A percentile compares a stretch with the other conserved stretches of the same genome.
phyloP scores from a whole-genome alignment of 2,329 filamentous ascomycete species.

The Aspergillus persii region DNA sequence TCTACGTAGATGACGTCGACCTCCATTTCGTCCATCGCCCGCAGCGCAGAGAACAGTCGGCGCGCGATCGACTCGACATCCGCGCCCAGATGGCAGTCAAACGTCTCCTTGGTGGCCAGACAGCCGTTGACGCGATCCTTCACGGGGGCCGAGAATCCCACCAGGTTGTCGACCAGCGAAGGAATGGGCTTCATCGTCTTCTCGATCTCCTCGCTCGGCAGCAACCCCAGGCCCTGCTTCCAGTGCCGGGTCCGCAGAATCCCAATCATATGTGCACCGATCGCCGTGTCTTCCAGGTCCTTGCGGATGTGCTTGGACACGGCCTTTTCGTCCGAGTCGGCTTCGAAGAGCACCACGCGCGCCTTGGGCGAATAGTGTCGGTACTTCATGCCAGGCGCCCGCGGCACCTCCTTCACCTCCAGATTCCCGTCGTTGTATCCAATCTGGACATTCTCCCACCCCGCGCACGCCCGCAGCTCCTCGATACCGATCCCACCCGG shows the following conservation, averaged over 20 bases:
- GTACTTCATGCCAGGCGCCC: conserved; percentile 98
- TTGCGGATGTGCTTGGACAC: conserved; percentile 32
- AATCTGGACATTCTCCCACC: conserved; percentile 76
- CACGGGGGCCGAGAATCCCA: conserved; percentile 28
- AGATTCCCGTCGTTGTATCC: conserved; percentile 77
- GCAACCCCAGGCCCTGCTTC: conserved; percentile 30
- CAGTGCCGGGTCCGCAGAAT: conserved; percentile 42
- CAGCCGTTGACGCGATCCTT: conserved; percentile 19
- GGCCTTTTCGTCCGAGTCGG: conserved; percentile 35
- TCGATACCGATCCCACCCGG: conserved; percentile 87
- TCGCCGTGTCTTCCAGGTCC: conserved; percentile 32
- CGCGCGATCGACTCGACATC: conserved; percentile 74
- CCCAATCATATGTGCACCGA: conserved; percentile 33
- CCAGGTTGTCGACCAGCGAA: conserved; percentile 25
- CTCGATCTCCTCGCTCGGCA: conserved; percentile 21
- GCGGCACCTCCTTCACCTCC: conserved; percentile 63
- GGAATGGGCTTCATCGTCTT: conserved; percentile 22
- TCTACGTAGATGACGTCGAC: conserved; percentile 89
- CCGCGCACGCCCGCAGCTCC: conserved; percentile 67
- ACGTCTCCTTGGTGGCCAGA: conserved; percentile 37
- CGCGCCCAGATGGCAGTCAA: conserved; percentile 72
- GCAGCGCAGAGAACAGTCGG: conserved; percentile 80
- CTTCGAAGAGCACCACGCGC: conserved; percentile 77
- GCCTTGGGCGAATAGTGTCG: conserved; percentile 95
- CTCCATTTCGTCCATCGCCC: conserved; percentile 75